Conservation (phyloP, 768 basidiomycete genomes). For the Podaxis sp. region DNA sequence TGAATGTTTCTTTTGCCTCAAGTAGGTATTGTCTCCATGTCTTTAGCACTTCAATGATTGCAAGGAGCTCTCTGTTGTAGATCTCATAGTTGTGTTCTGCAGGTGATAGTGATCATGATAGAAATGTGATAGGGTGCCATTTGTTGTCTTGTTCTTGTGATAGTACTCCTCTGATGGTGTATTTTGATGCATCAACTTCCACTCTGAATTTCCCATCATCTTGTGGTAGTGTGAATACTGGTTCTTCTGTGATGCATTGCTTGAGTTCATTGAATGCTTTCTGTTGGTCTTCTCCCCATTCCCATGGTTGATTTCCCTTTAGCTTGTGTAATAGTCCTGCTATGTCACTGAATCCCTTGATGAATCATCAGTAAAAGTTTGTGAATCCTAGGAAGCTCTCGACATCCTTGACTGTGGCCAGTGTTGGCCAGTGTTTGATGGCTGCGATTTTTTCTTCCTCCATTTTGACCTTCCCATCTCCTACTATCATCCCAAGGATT, state of each 20-base stretch:
- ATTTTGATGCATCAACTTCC: constrained; percentile 9
- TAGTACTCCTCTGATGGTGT: constrained; percentile 22
- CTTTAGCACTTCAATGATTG: constrained; percentile 27
- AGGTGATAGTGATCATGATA: no score
- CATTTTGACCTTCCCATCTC: constrained; percentile 25
- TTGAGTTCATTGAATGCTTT: neutral
- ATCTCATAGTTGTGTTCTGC: no score
- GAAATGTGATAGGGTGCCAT: no score
- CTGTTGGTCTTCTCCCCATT: neutral
- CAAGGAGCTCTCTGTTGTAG: no score
- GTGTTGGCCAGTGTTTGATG: neutral
- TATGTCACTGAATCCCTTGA: constrained; percentile 2
- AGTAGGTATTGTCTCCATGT: constrained; percentile 28
- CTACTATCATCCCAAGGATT: constrained; percentile 29
- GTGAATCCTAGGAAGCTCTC: constrained; percentile 13
- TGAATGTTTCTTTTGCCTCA: constrained; percentile 9
- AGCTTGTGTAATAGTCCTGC: constrained; percentile 2
- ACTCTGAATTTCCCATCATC: neutral
- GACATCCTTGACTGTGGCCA: neutral
- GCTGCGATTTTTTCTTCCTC: constrained; percentile 29
- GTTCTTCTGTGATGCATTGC: no score
- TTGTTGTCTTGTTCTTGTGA: no score
- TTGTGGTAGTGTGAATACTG: neutral
- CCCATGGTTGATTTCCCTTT: neutral
- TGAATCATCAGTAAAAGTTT: constrained; percentile 15